phyloP scores from a whole-genome alignment of 768 basidiomycete species.

The Gymnopilus junonius region DNA sequence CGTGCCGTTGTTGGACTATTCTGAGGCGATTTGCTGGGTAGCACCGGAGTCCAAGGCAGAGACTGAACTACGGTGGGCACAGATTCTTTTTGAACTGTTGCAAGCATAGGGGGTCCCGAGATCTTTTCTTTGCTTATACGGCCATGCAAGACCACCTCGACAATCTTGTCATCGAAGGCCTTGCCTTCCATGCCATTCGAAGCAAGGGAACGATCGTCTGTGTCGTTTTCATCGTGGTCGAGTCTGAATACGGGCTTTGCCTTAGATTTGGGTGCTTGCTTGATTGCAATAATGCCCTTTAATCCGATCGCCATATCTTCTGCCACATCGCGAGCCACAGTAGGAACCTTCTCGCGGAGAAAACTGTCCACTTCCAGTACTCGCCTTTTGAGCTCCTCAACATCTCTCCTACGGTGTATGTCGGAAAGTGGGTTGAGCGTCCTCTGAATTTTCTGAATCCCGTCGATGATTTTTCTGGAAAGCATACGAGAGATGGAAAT shows the following conservation, averaged over 20 bases:
- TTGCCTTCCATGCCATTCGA: not conserved
- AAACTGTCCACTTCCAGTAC: constrained; percentile 21
- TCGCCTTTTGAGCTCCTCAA: constrained; percentile 20
- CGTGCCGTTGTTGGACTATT: not conserved
- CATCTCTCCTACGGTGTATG: constrained; percentile 22
- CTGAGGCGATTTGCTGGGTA: not conserved
- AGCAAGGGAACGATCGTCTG: not conserved
- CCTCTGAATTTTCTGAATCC: constrained; percentile 18
- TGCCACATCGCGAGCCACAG: constrained; percentile 16
- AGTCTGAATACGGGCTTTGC: constrained; percentile 18
- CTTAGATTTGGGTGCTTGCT: constrained; percentile 14
- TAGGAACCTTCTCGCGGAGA: constrained; percentile 14
- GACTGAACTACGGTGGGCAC: not conserved
- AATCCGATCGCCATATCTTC: constrained; percentile 21
- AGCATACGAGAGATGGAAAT: not conserved
- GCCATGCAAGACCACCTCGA: not conserved
- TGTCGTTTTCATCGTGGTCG: constrained; percentile 10
- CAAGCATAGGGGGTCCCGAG: not conserved
- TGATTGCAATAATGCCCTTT: constrained; percentile 22
- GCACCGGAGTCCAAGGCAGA: not conserved
- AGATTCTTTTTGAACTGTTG: not conserved
- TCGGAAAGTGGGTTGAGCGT: constrained; percentile 21
- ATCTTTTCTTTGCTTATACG: not conserved
- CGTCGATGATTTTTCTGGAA: constrained; percentile 19
- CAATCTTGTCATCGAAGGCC: not conserved